These are phyloP conservation scores for Tetrapisispora arboricola DNA, from an alignment of 805 yeast genomes.

Conservation along the genomic window DNA sequence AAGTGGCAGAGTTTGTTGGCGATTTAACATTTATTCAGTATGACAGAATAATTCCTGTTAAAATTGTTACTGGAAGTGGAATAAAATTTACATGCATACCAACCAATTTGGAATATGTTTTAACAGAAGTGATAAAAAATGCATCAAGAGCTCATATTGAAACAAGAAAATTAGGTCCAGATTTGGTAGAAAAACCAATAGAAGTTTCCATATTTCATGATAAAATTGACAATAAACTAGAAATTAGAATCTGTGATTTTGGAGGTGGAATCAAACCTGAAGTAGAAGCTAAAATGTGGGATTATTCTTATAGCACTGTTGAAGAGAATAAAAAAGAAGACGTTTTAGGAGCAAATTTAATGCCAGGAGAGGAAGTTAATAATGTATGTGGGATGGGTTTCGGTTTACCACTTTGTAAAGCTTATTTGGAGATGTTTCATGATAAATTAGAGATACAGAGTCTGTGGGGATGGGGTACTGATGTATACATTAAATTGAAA, in stretches of 20 bases:
- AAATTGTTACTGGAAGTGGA: constrained; percentile 46
- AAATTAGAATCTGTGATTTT: constrained; percentile 69
- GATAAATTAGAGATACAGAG: constrained; percentile 62
- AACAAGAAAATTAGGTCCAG: constrained; percentile 31
- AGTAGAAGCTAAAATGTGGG: constrained; percentile 59
- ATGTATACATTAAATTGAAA: constrained; percentile 50
- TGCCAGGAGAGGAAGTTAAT: constrained; percentile 61
- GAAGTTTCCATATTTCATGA: constrained; percentile 25
- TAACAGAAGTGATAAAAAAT: constrained; percentile 80
- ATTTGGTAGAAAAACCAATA: constrained; percentile 16
- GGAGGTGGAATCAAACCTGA: constrained; percentile 82
- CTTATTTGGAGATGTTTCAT: constrained; percentile 64
- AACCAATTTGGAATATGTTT: constrained; percentile 76
- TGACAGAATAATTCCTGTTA: constrained; percentile 55
- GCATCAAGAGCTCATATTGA: constrained; percentile 85
- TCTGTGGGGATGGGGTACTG: constrained; percentile 70
- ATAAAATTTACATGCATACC: constrained; percentile 74
- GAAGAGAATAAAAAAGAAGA: constrained; percentile 30
- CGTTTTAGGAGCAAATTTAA: constrained; percentile 41
- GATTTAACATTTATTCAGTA: constrained; percentile 78
- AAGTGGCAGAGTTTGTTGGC: constrained; percentile 64
- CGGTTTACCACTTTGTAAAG: constrained; percentile 77
- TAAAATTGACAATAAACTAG: constrained; percentile 36
- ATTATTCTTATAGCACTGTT: constrained; percentile 71
- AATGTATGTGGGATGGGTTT: constrained; percentile 90